Evolutionary conservation across 2,329 filamentous ascomycete genomes (phyloP).

Genomic region (Phialophora tarda): DNA sequence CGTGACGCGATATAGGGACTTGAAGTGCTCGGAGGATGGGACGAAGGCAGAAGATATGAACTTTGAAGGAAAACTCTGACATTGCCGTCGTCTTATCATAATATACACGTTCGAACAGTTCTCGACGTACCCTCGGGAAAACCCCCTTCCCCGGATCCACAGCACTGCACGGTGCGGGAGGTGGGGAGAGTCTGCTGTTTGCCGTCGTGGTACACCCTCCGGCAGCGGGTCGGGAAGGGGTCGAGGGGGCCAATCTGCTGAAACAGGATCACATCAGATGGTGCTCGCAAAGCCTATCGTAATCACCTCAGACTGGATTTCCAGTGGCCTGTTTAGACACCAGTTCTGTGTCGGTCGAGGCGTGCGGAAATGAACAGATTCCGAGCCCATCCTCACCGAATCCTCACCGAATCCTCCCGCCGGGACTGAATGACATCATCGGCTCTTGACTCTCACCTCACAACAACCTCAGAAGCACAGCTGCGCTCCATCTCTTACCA

Average conservation of each 20-base stretch:
- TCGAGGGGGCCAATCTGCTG: not conserved
- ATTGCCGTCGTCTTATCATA: not conserved
- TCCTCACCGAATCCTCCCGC: not conserved
- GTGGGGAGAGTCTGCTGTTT: conserved; percentile 9
- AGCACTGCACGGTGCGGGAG: conserved; percentile 4
- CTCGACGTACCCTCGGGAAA: conserved; percentile 22
- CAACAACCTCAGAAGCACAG: not conserved
- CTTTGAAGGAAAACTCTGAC: not conserved
- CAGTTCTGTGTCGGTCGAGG: not conserved
- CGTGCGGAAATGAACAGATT: not conserved
- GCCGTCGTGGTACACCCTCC: not conserved
- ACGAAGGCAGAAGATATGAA: not conserved
- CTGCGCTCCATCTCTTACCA: not conserved
- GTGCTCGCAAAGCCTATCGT: conserved; percentile 30
- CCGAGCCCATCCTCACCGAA: not conserved
- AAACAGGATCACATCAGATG: not conserved
- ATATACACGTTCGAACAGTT: conserved; percentile 1
- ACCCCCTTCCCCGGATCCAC: conserved; percentile 33
- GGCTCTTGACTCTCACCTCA: not conserved
- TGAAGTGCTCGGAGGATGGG: not conserved
- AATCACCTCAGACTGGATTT: conserved; percentile 12
- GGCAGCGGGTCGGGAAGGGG: conserved; percentile 4
- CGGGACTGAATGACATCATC: not conserved
- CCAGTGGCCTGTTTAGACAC: not conserved
- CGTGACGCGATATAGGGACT: conserved; percentile 5